Percentiles rank a stretch among this genome's conserved stretches.
Evolutionary conservation across 2,329 filamentous ascomycete genomes (phyloP).

Genomic region (Aphanoascus verrucosus): DNA sequence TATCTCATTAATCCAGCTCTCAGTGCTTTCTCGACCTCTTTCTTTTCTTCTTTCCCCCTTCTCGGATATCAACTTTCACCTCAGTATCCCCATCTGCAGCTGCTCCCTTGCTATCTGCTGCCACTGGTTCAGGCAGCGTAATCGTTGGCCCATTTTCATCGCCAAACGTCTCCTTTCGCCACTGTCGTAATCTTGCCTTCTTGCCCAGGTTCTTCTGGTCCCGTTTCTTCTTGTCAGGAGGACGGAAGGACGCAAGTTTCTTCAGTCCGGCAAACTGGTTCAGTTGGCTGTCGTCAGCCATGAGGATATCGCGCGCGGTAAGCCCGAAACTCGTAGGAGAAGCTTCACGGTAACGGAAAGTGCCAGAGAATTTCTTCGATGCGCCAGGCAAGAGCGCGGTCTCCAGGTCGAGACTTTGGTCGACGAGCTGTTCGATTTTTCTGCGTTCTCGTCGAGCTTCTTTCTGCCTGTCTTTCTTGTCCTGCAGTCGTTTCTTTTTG

Average conservation of each 20-base stretch:
- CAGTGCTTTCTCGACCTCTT: slow-evolving; percentile 38
- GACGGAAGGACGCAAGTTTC: slow-evolving; percentile 83
- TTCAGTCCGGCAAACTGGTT: slow-evolving; percentile 91
- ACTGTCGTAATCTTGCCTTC: slow-evolving; percentile 81
- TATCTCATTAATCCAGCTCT: not conserved
- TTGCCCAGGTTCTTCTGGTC: slow-evolving; percentile 85
- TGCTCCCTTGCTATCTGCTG: slow-evolving; percentile 15
- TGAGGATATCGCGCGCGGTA: slow-evolving; percentile 80
- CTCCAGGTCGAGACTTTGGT: slow-evolving; percentile 67
- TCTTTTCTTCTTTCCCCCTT: slow-evolving; percentile 33
- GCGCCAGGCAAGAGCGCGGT: slow-evolving; percentile 48
- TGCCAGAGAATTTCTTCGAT: slow-evolving; percentile 41
- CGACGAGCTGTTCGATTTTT: slow-evolving; percentile 76
- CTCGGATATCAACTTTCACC: slow-evolving; percentile 34
- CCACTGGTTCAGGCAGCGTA: slow-evolving; percentile 17
- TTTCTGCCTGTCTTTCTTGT: slow-evolving; percentile 52
- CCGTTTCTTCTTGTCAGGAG: slow-evolving; percentile 75
- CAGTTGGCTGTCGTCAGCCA: slow-evolving; percentile 71
- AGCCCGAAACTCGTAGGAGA: slow-evolving; percentile 84
- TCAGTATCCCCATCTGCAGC: slow-evolving; percentile 19
- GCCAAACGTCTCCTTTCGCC: slow-evolving; percentile 62
- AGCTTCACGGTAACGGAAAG: slow-evolving; percentile 89
- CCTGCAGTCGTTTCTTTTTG: slow-evolving; percentile 39
- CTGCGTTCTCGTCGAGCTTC: slow-evolving; percentile 69
- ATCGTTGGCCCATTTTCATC: slow-evolving; percentile 42